Percentiles rank a stretch among this genome's conserved stretches.
These are phyloP conservation scores for Rhizopogon roseolus DNA, from an alignment of 768 basidiomycete species.

Conservation along the genomic window DNA sequence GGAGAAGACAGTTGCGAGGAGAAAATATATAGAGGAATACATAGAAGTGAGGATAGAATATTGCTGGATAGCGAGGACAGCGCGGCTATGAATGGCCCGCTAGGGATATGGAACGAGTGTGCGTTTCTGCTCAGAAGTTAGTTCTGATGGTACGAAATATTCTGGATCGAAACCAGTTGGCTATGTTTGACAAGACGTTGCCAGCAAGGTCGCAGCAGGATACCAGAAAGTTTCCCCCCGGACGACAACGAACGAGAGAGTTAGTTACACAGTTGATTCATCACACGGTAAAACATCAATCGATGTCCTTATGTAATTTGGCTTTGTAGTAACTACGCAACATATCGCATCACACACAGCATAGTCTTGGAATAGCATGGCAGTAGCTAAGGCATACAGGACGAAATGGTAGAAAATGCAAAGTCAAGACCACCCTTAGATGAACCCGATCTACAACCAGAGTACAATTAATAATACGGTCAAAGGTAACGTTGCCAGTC, in stretches of 20 bases:
- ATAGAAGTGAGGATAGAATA: constrained; percentile 27
- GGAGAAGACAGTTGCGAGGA: constrained; percentile 23
- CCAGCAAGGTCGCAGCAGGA: constrained; percentile 16
- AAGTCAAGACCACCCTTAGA: constrained; percentile 41
- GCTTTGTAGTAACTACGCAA: background rate
- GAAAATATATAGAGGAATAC: constrained; percentile 13
- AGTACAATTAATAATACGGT: background rate
- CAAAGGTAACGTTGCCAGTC: background rate
- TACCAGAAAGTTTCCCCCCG: no score
- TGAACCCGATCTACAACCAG: constrained; percentile 78
- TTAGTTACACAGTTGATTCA: background rate
- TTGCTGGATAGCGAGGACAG: constrained; percentile 27
- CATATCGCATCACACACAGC: background rate
- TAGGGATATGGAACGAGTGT: constrained; percentile 36
- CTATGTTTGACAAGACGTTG: constrained; percentile 6
- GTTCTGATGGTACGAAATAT: constrained; percentile 1
- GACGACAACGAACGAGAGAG: constrained; percentile 10
- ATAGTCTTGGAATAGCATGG: background rate
- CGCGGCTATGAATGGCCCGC: constrained; percentile 17
- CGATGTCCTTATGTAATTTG: no score
- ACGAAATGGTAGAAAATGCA: background rate
- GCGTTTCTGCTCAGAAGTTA: constrained; percentile 15
- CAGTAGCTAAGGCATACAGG: background rate
- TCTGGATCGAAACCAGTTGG: background rate
- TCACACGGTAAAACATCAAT: constrained; percentile 8